Conservation (phyloP, 805 yeast genomes). For the Nakazawaea wickerhamii region DNA sequence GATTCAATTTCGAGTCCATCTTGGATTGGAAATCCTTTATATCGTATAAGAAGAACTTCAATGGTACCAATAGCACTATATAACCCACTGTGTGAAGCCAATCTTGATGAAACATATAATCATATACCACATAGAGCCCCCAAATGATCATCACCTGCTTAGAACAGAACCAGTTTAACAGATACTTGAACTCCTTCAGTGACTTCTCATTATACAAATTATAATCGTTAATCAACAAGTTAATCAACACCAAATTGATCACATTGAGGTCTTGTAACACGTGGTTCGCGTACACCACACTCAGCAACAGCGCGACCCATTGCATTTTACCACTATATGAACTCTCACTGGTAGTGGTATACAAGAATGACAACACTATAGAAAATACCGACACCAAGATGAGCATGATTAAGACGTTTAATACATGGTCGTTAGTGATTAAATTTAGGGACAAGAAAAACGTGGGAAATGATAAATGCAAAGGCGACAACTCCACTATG, state of each 20-base stretch:
- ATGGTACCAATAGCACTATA: constrained; percentile 18
- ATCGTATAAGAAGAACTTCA: constrained; percentile 18
- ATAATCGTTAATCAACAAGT: constrained; percentile 17
- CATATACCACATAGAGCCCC: constrained; percentile 15
- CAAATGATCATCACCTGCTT: constrained; percentile 19
- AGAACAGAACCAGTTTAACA: constrained; percentile 7
- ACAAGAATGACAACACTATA: background rate
- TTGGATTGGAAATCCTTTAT: background rate
- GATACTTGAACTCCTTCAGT: constrained; percentile 14
- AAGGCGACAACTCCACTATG: constrained; percentile 26
- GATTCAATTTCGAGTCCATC: constrained; percentile 1
- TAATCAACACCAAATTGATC: constrained; percentile 20
- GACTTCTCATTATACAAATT: constrained; percentile 19
- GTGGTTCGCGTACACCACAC: constrained; percentile 15
- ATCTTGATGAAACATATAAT: constrained; percentile 4
- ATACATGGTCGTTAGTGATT: constrained; percentile 12
- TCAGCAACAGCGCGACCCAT: constrained; percentile 3
- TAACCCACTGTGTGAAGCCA: constrained; percentile 16
- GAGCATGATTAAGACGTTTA: background rate
- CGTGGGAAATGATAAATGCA: constrained; percentile 29
- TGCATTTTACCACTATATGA: background rate
- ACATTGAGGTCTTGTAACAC: constrained; percentile 20
- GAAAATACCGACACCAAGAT: constrained; percentile 6
- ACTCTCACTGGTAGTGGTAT: background rate
- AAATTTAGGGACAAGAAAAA: constrained; percentile 26